Percentiles rank a stretch among this genome's conserved stretches.
Conservation (phyloP, 768 basidiomycete genomes). For the Tylopilus balloui region DNA sequence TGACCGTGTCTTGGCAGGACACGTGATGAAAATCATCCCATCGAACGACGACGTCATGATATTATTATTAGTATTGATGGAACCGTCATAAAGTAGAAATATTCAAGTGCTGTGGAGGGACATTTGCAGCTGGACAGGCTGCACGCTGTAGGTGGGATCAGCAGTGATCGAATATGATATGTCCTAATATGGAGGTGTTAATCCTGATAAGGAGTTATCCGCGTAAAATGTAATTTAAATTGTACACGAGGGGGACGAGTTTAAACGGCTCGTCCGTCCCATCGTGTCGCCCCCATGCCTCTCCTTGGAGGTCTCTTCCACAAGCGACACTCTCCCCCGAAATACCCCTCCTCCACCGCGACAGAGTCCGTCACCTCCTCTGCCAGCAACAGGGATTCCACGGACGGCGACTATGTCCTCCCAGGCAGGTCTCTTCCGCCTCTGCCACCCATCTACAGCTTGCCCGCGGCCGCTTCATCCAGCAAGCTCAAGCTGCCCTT, state of each 20-base stretch:
- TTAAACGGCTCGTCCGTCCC: neutral
- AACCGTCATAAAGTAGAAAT: too few species aligned
- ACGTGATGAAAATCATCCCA: conserved; percentile 18
- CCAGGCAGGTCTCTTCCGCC: conserved; percentile 18
- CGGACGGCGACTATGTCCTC: conserved; percentile 34
- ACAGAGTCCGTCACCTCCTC: conserved; percentile 16
- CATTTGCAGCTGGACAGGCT: too few species aligned
- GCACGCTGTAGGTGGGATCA: neutral
- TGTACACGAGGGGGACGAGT: conserved; percentile 1
- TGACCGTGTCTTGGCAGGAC: neutral
- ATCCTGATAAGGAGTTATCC: conserved; percentile 15
- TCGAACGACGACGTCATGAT: too few species aligned
- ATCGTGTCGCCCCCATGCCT: conserved; percentile 17
- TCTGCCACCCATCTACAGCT: conserved; percentile 17
- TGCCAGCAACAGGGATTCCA: conserved; percentile 13
- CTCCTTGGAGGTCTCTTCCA: conserved; percentile 29
- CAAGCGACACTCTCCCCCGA: conserved; percentile 14
- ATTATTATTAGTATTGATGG: too few species aligned
- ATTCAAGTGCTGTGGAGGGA: too few species aligned
- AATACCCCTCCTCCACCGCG: neutral
- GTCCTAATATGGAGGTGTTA: neutral
- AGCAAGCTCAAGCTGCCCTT: conserved; percentile 46
- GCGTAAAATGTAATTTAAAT: neutral
- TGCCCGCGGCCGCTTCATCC: conserved; percentile 32
- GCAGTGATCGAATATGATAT: neutral